Base-by-base conservation (phyloP, 345 rosid species). In the Melastoma malabathricum region DNA sequence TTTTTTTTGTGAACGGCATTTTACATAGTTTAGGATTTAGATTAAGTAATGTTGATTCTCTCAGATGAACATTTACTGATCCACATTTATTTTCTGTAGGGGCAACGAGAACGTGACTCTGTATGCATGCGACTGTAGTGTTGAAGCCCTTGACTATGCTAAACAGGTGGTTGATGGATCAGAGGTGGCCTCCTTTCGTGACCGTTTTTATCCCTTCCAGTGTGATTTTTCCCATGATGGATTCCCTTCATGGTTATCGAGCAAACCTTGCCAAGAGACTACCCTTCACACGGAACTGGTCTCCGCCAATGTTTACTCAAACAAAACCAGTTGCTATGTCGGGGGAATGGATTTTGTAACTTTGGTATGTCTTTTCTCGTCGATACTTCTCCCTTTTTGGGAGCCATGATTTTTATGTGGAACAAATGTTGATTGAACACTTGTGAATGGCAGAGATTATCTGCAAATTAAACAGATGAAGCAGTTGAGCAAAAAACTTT, bases 51-150 rank as follows among this genome's bases (percentile, higher is more conserved):
- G 3, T 22, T 29, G n/a, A 52, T n/a, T 10, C 18, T 20, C 13
- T 10, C 7, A n/a, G 14, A 9, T 19, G 27, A 10, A 60, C 14
- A 19, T n/a, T 2, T 0, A 0, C 43, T 51, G 10, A 3, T 29
- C 38, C 16, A 25, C 39, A 1, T 46, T 51, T 58, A 52, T 43
- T 48, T 51, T 66, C 41, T 59, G 76, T 58, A 86, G 94, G 19
- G 87, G 89, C 47, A 75, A 66, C 60, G 71, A 71, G 67, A 72
- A 73, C 57, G 60, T 75, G 44, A 51, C 59, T 7, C 79, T 84
- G 22, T 83, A 86, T 59, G 94, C 98, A 54, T 89, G 94, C 5
- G 90, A 86, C 51, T 89, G 90, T 73, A 83, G 98, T 65, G 52
- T 62, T 38, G 84, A 81, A 58, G 83, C 82, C 60, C 92, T 90